Base-by-base conservation (phyloP, 306 rosid species). In the Ziziphus jujuba region DNA sequence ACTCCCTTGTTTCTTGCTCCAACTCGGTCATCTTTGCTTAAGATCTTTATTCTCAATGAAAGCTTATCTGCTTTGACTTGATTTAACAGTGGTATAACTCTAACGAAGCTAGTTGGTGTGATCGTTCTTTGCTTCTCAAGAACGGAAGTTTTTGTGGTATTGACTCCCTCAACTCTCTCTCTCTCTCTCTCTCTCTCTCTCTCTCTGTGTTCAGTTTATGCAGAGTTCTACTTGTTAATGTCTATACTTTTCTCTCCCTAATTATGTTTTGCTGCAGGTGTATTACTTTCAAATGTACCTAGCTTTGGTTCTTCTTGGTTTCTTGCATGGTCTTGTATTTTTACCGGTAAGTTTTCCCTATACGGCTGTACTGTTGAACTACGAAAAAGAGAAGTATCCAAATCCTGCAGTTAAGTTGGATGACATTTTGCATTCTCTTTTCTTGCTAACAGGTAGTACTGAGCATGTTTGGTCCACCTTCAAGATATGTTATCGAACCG, bases 61-160 rank as follows among this genome's bases (percentile, higher is more conserved):
- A 15, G n/a, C 22, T 49, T 16, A n/a, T 50, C 55, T 50, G 20
- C 1, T 6, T 22, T 60, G 21, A 45, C 28, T 45, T 69, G 48
- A 15, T 49, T 59, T 55, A 76, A 75, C 90, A 90, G 99, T 75
- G 99, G 99, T 53, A 95, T 95, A 74, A 95, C 99, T 59, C 77
- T 88, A 59, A 95, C 99, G 56, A 95, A 95, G 85, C 81, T 90
- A 76, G 97, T 90, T 56, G 99, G 99, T 66, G 97, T 88, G 71
- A 81, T 95, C 40, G 97, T 95, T 48, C 99, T 95, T 47, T 84
- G 91, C 87, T 95, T 95, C 84, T 95, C 99, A 38, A 87, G 95
- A 72, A 88, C 99, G 5, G 92, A 95, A 90, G 90, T 95, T 72
- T 95, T 95, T 85, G 99, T 95, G 97, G 99, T 90, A 88, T 80